Percentiles rank a stretch among this genome's conserved stretches.
These are phyloP conservation scores for Rehmannia glutinosa DNA, from an alignment of 257 asterid species.

Conservation along the genomic window DNA sequence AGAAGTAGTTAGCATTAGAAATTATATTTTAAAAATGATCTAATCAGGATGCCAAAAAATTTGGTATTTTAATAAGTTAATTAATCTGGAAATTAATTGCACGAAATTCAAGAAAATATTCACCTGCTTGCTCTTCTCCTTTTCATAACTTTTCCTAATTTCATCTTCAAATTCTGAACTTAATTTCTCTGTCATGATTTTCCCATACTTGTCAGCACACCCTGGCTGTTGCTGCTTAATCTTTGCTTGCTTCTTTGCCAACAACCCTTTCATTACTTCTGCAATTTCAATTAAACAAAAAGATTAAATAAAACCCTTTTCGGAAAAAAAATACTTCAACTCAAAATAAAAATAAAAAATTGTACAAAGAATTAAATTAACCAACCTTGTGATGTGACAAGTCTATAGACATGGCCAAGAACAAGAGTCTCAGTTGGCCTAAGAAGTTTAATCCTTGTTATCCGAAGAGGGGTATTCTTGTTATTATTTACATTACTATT, in stretches of 20 bases:
- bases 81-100: not conserved
- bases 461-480: slow-evolving; percentile 39
- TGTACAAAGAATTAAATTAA: not conserved
- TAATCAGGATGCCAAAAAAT: not conserved
- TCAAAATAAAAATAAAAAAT: not conserved
- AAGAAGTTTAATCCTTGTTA: slow-evolving; percentile 76
- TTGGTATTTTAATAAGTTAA: not conserved
- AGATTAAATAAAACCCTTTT: not conserved
- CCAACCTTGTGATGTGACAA: slow-evolving; percentile 73
- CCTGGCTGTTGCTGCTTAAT: slow-evolving; percentile 41
- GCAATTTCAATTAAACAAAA: not conserved
- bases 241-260: slow-evolving; percentile 73
- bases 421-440: slow-evolving; percentile 67
- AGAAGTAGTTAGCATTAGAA: slow-evolving; percentile 14
- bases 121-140: slow-evolving; percentile 46
- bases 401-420: slow-evolving; percentile 88
- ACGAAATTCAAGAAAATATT: not conserved
- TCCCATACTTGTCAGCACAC: slow-evolving; percentile 28
- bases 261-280: slow-evolving; percentile 76
- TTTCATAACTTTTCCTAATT: slow-evolving; percentile 31
- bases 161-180: slow-evolving; percentile 43
- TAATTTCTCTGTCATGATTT: slow-evolving; percentile 29
- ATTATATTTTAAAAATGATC: not conserved
- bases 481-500: not conserved
- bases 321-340: not conserved